Conservation (phyloP, 2,329 filamentous ascomycete species). For the Beauveria sp. region DNA sequence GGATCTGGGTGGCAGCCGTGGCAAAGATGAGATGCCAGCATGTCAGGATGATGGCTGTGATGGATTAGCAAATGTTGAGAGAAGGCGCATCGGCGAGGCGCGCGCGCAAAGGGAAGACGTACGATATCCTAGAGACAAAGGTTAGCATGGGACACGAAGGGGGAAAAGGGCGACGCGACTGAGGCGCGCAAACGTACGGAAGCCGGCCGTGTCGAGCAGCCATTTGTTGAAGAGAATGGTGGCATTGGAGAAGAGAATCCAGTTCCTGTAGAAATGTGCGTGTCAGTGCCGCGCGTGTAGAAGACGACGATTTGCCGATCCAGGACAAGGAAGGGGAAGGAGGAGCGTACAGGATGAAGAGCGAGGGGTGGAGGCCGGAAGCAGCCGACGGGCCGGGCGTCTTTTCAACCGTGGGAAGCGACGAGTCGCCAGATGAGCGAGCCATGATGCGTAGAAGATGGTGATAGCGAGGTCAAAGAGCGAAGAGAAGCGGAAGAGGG, state of each 20-base stretch:
- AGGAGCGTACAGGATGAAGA: constrained; percentile 23
- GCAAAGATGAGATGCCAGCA: constrained; percentile 64
- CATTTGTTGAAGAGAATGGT: constrained; percentile 93
- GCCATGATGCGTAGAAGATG: neutral
- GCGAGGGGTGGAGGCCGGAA: constrained; percentile 24
- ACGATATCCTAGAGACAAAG: constrained; percentile 25
- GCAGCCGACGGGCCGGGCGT: constrained; percentile 11
- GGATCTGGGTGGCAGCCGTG: constrained; percentile 56
- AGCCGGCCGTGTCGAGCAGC: constrained; percentile 67
- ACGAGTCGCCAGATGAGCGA: constrained; percentile 3
- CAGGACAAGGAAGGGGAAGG: neutral
- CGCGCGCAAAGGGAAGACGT: constrained; percentile 13
- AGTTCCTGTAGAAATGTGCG: constrained; percentile 39
- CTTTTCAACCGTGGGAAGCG: constrained; percentile 20
- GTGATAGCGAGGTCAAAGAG: neutral
- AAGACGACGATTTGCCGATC: neutral
- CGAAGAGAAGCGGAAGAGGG: neutral
- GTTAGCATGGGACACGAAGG: constrained; percentile 17
- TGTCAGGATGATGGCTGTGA: constrained; percentile 48
- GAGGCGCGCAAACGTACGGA: constrained; percentile 48
- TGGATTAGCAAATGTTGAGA: constrained; percentile 1
- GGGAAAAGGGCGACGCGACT: neutral
- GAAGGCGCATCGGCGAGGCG: neutral
- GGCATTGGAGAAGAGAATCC: constrained; percentile 78
- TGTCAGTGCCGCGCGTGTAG: neutral